These are phyloP conservation scores for Vachellia collinsii DNA, from an alignment of 306 rosid species.

Conservation along the genomic window DNA sequence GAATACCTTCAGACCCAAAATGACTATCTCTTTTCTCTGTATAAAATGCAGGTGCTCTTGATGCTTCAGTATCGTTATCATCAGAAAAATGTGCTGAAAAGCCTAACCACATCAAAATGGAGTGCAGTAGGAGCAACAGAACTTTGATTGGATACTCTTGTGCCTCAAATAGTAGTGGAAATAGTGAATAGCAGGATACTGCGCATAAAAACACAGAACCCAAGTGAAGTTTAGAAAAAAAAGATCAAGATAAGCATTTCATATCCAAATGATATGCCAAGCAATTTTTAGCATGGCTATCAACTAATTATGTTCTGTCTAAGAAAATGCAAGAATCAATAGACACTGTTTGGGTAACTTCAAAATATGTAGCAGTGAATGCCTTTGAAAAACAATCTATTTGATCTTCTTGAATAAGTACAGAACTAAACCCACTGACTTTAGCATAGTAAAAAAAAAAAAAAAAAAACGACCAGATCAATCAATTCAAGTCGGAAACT, in stretches of 20 bases:
- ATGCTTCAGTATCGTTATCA: slow-evolving; percentile 41
- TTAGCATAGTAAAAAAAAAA: too few relatives aligned
- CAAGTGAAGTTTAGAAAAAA: slow-evolving; percentile 19
- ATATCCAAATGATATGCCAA: background rate
- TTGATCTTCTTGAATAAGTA: too few relatives aligned
- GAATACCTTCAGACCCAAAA: slow-evolving; percentile 30
- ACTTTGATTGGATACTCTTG: slow-evolving; percentile 88
- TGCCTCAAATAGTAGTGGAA: slow-evolving; percentile 79
- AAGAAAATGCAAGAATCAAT: background rate
- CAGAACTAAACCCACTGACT: too few relatives aligned
- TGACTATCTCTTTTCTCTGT: slow-evolving; percentile 38
- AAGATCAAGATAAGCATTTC: slow-evolving; percentile 8
- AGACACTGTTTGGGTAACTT: too few relatives aligned
- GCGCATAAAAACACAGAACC: slow-evolving; percentile 34
- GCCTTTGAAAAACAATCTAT: too few relatives aligned
- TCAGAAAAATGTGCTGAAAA: slow-evolving; percentile 65
- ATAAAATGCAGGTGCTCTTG: slow-evolving; percentile 21
- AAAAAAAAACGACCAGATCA: too few relatives aligned
- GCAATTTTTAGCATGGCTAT: slow-evolving; percentile 33
- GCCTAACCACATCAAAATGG: slow-evolving; percentile 71
- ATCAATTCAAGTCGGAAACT: too few relatives aligned
- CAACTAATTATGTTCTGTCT: slow-evolving; percentile 10
- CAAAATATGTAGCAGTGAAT: too few relatives aligned
- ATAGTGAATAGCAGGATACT: slow-evolving; percentile 87
- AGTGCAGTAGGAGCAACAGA: slow-evolving; percentile 66